Percentiles rank a stretch among this genome's conserved stretches.
These are phyloP conservation scores for Ceratocystis papillata DNA, from an alignment of 2,329 filamentous ascomycete species.

Conservation along the genomic window DNA sequence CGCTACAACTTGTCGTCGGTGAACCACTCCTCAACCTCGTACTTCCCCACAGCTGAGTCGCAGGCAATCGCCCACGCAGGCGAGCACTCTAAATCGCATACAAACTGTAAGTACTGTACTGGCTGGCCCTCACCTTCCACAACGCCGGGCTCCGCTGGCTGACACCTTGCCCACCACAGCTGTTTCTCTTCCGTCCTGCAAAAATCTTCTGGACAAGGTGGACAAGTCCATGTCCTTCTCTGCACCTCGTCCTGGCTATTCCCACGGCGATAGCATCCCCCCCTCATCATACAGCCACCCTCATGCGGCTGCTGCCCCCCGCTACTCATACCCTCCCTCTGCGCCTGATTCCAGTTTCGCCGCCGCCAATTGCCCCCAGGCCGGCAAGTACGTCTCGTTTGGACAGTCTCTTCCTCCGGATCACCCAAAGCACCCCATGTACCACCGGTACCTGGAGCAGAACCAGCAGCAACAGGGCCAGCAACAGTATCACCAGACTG, in stretches of 20 bases:
- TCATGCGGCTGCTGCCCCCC: neutral
- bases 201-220: slow-evolving; percentile 12
- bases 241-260: neutral
- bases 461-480: neutral
- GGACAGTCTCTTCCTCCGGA: neutral
- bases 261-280: neutral
- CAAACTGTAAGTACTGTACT: neutral
- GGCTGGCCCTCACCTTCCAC: neutral
- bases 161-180: neutral
- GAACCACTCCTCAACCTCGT: neutral
- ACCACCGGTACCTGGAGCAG: neutral
- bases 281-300: neutral
- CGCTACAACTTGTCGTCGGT: slow-evolving; percentile 12
- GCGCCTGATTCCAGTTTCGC: neutral
- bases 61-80: neutral
- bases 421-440: neutral
- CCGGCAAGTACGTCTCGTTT: neutral
- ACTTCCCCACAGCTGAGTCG: neutral
- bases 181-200: slow-evolving; percentile 16
- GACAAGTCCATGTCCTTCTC: neutral
- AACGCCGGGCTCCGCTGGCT: neutral
- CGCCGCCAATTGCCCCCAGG: neutral
- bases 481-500: neutral
- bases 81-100: neutral
- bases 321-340: neutral